These are phyloP conservation scores for Herpetospermum pedunculosum DNA, from an alignment of 306 rosid species.

Conservation along the genomic window DNA sequence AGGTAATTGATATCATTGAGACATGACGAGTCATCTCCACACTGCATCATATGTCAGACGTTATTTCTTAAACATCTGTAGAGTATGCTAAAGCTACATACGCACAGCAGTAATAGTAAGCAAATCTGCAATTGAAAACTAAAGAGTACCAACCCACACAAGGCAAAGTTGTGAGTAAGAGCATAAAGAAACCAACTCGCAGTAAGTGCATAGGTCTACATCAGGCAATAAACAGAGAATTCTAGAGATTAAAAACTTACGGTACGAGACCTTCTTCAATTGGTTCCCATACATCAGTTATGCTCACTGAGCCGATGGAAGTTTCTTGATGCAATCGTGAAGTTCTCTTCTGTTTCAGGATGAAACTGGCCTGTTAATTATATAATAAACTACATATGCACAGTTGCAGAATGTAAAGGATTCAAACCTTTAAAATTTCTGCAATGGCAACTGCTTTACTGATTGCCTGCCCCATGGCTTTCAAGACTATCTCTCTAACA, in stretches of 20 bases:
- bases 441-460: conserved; percentile 92
- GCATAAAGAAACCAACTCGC: background rate
- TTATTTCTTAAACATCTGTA: background rate
- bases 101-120: background rate
- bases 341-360: conserved; percentile 55
- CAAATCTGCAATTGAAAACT: background rate
- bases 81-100: background rate
- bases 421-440: conserved; percentile 72
- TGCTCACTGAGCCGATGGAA: conserved; percentile 85
- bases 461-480: conserved; percentile 99
- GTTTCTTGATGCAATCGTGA: conserved; percentile 73
- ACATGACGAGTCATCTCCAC: conserved; percentile 99
- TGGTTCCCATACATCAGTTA: conserved; percentile 95
- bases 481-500: conserved; percentile 71
- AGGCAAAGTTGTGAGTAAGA: background rate
- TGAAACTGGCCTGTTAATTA: conserved; percentile 2
- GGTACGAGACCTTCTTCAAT: conserved; percentile 98
- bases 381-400: background rate
- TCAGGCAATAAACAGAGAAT: background rate
- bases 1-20: conserved; percentile 84
- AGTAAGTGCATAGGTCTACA: background rate
- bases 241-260: conserved; percentile 37
- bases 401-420: background rate
- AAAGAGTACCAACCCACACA: background rate
- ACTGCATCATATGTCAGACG: conserved; percentile 31